Evolutionary conservation across 305 asterid species (phyloP).

Genomic region (Solanum hybrid): DNA sequence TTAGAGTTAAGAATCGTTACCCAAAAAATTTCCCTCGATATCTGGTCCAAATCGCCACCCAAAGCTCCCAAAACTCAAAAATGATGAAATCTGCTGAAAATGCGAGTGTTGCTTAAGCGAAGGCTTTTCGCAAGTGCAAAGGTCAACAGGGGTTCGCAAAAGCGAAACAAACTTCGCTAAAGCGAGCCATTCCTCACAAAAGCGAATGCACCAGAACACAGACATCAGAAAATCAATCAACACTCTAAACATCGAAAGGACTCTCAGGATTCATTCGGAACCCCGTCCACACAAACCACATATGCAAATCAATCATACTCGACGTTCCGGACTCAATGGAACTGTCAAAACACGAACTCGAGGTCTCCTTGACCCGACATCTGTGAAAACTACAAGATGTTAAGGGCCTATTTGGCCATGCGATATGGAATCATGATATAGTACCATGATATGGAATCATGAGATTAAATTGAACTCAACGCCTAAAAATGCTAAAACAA

Average conservation of each 20-base stretch:
- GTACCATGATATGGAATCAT: no score
- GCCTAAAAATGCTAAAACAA: neutral
- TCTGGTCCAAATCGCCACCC: no score
- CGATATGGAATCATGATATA: no score
- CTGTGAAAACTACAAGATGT: neutral
- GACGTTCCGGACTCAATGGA: neutral
- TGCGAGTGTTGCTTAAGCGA: neutral
- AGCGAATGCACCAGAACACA: no score
- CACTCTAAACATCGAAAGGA: neutral
- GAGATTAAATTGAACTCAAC: neutral
- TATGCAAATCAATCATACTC: neutral
- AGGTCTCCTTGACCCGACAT: neutral
- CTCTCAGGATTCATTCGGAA: neutral
- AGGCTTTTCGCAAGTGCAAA: neutral
- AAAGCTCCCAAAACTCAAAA: no score
- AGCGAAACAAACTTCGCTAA: neutral
- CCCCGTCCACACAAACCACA: neutral
- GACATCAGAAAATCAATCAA: neutral
- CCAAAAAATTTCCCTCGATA: no score
- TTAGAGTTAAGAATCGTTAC: no score
- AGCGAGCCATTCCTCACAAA: neutral
- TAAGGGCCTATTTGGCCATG: no score
- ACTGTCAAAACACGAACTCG: neutral
- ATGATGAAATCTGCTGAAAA: no score
- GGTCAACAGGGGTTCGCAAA: neutral